A percentile compares a stretch with the other conserved stretches of the same genome.
These are phyloP conservation scores for Evernia prunastri DNA, from an alignment of 495 filamentous ascomycete species.

Conservation along the genomic window DNA sequence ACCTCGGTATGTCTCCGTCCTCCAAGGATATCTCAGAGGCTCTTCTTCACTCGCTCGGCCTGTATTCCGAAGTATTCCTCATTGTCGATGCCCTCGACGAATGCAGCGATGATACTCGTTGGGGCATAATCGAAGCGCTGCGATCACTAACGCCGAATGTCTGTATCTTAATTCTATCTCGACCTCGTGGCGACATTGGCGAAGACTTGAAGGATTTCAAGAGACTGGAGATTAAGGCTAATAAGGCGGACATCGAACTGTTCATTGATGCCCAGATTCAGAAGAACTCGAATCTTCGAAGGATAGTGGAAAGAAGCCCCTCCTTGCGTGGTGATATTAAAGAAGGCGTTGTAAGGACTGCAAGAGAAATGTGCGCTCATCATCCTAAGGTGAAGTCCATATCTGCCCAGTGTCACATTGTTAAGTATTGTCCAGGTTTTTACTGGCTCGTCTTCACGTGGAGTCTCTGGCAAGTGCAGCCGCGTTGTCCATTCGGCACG, in stretches of 20 bases:
- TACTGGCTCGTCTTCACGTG: slow-evolving; percentile 16
- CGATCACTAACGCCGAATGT: neutral
- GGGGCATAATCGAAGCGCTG: neutral
- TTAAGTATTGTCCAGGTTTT: slow-evolving; percentile 9
- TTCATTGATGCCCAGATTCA: neutral
- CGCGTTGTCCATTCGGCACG: neutral
- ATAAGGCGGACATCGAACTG: neutral
- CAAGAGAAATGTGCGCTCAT: neutral
- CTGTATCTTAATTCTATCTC: neutral
- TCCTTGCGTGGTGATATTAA: neutral
- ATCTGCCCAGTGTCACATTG: neutral
- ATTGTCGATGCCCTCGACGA: neutral
- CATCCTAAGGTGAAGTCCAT: neutral
- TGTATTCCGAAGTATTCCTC: no score
- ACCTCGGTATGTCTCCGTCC: no score
- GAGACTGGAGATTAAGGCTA: neutral
- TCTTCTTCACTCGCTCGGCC: no score
- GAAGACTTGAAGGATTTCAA: neutral
- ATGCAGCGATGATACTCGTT: neutral
- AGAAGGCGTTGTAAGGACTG: neutral
- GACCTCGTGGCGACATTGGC: neutral
- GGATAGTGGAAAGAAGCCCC: neutral
- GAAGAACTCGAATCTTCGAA: neutral
- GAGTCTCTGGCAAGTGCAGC: slow-evolving; percentile 11
- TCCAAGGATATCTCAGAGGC: no score